Evolutionary conservation across 768 basidiomycete genomes (phyloP), one percentile per base, ranked within the genome.

Genomic region (Lanmaoa pseudosensibilis): DNA sequence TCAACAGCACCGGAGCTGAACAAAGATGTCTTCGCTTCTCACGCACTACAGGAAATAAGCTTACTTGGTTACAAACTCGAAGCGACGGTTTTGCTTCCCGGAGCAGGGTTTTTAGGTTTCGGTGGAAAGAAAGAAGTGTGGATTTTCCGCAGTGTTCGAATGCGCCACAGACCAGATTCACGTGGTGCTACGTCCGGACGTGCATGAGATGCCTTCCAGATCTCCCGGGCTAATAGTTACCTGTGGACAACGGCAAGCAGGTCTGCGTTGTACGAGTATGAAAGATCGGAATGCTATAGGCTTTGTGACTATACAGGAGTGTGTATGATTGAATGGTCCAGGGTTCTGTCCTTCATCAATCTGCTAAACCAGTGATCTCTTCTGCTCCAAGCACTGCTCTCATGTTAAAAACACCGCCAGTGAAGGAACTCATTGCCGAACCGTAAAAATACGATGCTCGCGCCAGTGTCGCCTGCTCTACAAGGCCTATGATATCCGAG

Each of bases 41-140:
- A 86, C 61, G 76, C 87, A 21, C 73, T 90, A 23, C 83, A 83
- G 60, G 80, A 82, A 57, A 76, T 90, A 59, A 77, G 73, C 60
- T 70, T 73, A 21, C 71, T 83, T 52, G 81, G 84, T 12, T 91
- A 81, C 68, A 77, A 79, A 46, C 79, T 92, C 15, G 83, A 86
- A 60, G 85, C 87, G 2, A 81, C 85, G 21, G 70, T 92, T n/a
- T 81, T 84, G 0, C 78, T 92, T 64, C 83, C 77, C 2, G 64
- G 71, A 6, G 54, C 64, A 12, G 74, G 75, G 5, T 58, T 76
- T 30, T 62, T 78, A 46, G 73, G 75, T 23, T 64, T 81, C 25
- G 70, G 75, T 16, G 64, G 70, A 16, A 77, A 78, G 55, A 81
- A 77, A 63, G 88, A 90, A 67, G 62, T 88, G 16, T 82, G 88